Evolutionary conservation across 768 basidiomycete genomes (phyloP).

Genomic region (Tricholoma hemisulphureum): DNA sequence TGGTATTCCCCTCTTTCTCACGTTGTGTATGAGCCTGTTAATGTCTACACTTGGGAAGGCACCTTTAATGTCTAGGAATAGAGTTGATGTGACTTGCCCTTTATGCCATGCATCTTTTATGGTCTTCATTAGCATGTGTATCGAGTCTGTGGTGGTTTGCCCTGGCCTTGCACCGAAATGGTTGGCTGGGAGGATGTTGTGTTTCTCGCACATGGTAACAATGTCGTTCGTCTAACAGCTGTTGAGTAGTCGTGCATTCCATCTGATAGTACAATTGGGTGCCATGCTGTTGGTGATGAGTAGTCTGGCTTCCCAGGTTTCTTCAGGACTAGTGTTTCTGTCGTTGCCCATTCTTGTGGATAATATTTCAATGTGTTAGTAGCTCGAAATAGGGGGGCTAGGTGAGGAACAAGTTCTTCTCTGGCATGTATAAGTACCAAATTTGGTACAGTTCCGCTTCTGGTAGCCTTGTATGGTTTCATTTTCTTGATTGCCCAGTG

Average conservation of each 20-base stretch:
- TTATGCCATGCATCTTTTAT: conserved; percentile 37
- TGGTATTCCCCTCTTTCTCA: too few relatives aligned
- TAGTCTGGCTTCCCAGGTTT: not conserved
- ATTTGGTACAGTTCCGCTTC: not conserved
- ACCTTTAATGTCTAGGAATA: conserved; percentile 32
- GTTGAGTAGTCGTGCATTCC: not conserved
- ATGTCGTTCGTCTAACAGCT: too few relatives aligned
- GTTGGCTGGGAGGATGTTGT: not conserved
- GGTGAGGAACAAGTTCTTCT: not conserved
- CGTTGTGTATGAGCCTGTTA: too few relatives aligned
- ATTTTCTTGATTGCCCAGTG: not conserved
- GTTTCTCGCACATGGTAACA: too few relatives aligned
- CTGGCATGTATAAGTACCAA: not conserved
- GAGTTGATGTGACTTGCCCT: conserved; percentile 18
- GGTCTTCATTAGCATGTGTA: conserved; percentile 27
- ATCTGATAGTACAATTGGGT: not conserved
- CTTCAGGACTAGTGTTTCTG: not conserved
- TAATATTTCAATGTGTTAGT: not conserved
- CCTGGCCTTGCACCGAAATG: too few relatives aligned
- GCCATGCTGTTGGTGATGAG: not conserved
- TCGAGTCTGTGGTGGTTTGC: conserved; percentile 29
- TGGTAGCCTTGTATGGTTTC: not conserved
- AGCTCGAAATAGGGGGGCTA: not conserved
- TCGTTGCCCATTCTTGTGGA: not conserved
- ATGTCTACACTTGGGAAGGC: too few relatives aligned